Evolutionary conservation across 345 rosid genomes (phyloP).

Genomic region (Eucalyptus grandis): DNA sequence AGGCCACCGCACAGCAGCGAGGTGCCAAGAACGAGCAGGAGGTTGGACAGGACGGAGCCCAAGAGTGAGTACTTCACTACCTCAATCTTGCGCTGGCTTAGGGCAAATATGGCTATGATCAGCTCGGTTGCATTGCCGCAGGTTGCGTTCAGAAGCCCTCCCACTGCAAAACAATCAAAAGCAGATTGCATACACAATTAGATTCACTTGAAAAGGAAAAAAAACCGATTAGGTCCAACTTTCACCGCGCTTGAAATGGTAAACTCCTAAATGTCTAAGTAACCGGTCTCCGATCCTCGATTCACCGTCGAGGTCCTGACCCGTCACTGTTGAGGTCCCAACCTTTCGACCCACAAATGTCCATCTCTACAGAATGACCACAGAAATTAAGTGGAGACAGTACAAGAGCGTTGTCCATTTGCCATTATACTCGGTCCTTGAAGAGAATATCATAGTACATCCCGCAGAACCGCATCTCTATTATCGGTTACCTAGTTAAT

Average conservation of each 20-base stretch:
- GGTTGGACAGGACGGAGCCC: slow-evolving; percentile 83
- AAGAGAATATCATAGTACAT: neutral
- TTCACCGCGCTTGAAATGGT: neutral
- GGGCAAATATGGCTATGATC: slow-evolving; percentile 76
- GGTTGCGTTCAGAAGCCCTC: slow-evolving; percentile 87
- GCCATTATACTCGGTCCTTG: neutral
- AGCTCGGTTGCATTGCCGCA: slow-evolving; percentile 95
- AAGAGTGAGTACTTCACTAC: slow-evolving; percentile 83
- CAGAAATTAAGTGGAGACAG: neutral
- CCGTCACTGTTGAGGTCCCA: neutral
- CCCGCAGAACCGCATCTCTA: neutral
- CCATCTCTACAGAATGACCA: neutral
- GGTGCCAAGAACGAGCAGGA: slow-evolving; percentile 87
- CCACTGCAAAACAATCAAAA: slow-evolving; percentile 30
- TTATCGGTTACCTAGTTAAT: neutral
- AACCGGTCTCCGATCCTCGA: neutral
- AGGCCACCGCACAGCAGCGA: slow-evolving; percentile 91
- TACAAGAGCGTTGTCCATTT: neutral
- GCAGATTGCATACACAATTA: neutral
- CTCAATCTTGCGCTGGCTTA: slow-evolving; percentile 37
- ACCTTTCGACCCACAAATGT: neutral
- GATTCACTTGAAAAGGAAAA: neutral
- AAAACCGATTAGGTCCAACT: neutral
- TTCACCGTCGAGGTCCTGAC: neutral
- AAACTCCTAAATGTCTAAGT: neutral